Evolutionary conservation across 108 stramenopile species (phyloP).

Genomic region (Cyclotella sp.): DNA sequence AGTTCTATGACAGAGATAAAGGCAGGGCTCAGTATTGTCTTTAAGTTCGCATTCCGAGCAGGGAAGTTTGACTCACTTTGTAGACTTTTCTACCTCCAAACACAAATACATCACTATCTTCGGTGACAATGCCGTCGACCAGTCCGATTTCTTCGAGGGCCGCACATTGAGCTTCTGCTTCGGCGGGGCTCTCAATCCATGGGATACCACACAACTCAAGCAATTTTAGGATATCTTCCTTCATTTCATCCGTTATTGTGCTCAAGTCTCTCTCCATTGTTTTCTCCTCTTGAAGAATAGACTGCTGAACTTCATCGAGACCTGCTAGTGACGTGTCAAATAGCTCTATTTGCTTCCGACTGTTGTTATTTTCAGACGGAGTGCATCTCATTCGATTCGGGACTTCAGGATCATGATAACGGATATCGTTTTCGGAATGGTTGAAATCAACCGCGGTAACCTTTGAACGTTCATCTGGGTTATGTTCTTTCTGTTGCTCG

Average conservation of each 20-base stretch:
- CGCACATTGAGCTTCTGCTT: slow-evolving; percentile 98
- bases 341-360: slow-evolving; percentile 16
- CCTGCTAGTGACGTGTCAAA: slow-evolving; percentile 54
- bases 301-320: slow-evolving; percentile 39
- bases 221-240: slow-evolving; percentile 86
- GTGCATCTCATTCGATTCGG: background rate
- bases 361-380: slow-evolving; percentile 20
- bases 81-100: slow-evolving; percentile 92
- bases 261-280: slow-evolving; percentile 78
- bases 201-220: slow-evolving; percentile 94
- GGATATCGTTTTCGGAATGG: slow-evolving; percentile 20
- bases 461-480: slow-evolving; percentile 18
- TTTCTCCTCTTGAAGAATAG: slow-evolving; percentile 57
- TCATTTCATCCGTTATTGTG: slow-evolving; percentile 95
- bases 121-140: slow-evolving; percentile 97
- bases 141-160: slow-evolving; percentile 86
- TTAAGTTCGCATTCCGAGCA: background rate
- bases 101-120: slow-evolving; percentile 98
- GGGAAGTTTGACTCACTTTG: slow-evolving; percentile 20
- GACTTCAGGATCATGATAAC: slow-evolving; percentile 15
- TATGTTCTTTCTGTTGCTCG: slow-evolving; percentile 41
- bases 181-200: slow-evolving; percentile 95
- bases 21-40: background rate
- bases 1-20: slow-evolving; percentile 61
- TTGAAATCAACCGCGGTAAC: slow-evolving; percentile 21